Conservation (phyloP, 2,329 filamentous ascomycete genomes). For the Colletotrichum orbiculare region DNA sequence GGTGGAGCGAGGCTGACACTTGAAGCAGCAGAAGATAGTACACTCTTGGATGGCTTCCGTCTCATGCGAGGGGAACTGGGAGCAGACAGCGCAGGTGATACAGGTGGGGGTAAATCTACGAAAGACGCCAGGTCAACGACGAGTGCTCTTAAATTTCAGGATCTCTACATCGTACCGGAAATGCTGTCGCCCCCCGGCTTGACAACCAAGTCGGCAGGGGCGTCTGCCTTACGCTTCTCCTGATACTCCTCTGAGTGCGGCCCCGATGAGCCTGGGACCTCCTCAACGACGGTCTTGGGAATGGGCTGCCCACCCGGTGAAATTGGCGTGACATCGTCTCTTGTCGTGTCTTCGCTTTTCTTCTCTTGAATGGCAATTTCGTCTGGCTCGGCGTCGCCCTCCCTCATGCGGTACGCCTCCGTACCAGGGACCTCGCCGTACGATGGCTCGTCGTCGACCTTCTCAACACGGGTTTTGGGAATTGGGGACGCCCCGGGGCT, state of each 20-base stretch:
- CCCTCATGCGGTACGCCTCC: slow-evolving; percentile 65
- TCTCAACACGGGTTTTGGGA: slow-evolving; percentile 69
- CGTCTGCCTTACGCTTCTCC: slow-evolving; percentile 61
- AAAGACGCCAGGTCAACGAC: slow-evolving; percentile 42
- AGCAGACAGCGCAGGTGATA: slow-evolving; percentile 41
- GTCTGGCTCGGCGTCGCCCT: slow-evolving; percentile 69
- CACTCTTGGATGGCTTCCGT: slow-evolving; percentile 46
- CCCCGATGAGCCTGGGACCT: slow-evolving; percentile 57
- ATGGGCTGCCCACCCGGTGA: slow-evolving; percentile 53
- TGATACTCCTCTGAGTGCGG: slow-evolving; percentile 57
- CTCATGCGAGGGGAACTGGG: slow-evolving; percentile 44
- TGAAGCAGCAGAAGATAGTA: slow-evolving; percentile 32
- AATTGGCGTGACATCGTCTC: slow-evolving; percentile 37
- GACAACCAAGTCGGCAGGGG: slow-evolving; percentile 63
- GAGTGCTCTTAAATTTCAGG: slow-evolving; percentile 37
- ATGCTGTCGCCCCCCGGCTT: slow-evolving; percentile 54
- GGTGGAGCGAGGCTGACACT: slow-evolving; percentile 30
- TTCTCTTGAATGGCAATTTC: slow-evolving; percentile 62
- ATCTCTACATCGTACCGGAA: slow-evolving; percentile 47
- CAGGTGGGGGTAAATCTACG: slow-evolving; percentile 49
- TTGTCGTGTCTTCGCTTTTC: slow-evolving; percentile 38
- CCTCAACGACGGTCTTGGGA: slow-evolving; percentile 65
- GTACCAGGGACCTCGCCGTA: slow-evolving; percentile 73
- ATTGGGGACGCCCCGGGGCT: slow-evolving; percentile 62
- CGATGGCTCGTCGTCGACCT: slow-evolving; percentile 66